phyloP scores from a whole-genome alignment of 345 rosid species.

The Gossypium australe region DNA sequence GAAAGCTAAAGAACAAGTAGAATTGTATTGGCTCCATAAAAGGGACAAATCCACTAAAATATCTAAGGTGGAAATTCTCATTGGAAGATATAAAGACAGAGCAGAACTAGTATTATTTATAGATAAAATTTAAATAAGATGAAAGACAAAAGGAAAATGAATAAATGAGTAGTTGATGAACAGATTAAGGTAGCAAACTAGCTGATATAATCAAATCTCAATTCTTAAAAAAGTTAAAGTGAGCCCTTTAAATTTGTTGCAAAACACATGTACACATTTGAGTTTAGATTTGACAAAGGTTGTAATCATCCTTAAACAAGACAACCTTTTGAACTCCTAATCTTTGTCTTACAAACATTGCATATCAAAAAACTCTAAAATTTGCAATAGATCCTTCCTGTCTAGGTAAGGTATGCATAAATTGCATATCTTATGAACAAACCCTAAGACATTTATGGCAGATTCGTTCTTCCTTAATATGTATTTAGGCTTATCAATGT shows the following conservation, averaged over 20 bases:
- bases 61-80: not conserved
- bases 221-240: no score
- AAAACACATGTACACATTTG: no score
- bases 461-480: not conserved
- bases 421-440: not conserved
- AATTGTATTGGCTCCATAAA: not conserved
- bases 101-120: not conserved
- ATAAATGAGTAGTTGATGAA: no score
- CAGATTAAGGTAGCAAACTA: no score
- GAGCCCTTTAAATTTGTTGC: no score
- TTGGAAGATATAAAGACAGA: not conserved
- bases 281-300: no score
- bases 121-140: no score
- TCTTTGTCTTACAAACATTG: not conserved
- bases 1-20: not conserved
- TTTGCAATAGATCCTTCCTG: not conserved
- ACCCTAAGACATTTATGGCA: not conserved
- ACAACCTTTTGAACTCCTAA: no score
- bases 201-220: no score
- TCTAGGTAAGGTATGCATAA: not conserved
- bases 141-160: no score
- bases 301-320: no score
- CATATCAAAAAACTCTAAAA: not conserved
- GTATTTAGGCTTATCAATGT: not conserved
- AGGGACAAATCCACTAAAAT: not conserved